These are phyloP conservation scores for Backusella westeae DNA, from an alignment of 192 early-diverging fungal genomes.

Conservation along the genomic window DNA sequence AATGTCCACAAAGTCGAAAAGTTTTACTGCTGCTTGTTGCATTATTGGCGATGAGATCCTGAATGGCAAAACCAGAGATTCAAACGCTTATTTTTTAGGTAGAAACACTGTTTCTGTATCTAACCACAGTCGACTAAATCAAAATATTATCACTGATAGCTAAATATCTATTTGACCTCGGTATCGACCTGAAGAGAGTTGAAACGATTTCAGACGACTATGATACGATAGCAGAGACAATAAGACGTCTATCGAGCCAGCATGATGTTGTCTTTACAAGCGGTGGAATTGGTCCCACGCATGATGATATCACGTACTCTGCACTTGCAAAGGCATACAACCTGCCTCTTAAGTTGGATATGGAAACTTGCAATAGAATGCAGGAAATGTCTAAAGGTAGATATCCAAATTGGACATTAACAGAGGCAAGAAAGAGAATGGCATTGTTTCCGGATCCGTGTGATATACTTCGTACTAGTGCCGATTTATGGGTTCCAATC, in stretches of 20 bases:
- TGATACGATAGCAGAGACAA: slow-evolving; percentile 42
- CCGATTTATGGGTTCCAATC: slow-evolving; percentile 68
- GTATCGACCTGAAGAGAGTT: slow-evolving; percentile 57
- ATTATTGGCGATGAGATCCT: slow-evolving; percentile 78
- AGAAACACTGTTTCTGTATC: not conserved
- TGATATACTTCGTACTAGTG: slow-evolving; percentile 37
- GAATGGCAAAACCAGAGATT: slow-evolving; percentile 66
- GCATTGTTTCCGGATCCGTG: slow-evolving; percentile 56
- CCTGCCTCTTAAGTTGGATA: slow-evolving; percentile 46
- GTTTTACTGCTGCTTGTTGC: slow-evolving; percentile 46
- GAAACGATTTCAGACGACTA: slow-evolving; percentile 56
- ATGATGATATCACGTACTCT: slow-evolving; percentile 68
- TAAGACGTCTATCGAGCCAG: slow-evolving; percentile 43
- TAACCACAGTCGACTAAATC: not conserved
- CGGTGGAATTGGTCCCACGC: slow-evolving; percentile 69
- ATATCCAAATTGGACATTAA: slow-evolving; percentile 24
- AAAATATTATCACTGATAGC: slow-evolving; percentile 30
- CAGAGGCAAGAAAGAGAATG: slow-evolving; percentile 59
- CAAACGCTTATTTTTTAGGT: slow-evolving; percentile 56
- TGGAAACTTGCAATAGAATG: slow-evolving; percentile 58
- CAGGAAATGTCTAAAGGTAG: slow-evolving; percentile 14
- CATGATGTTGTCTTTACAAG: slow-evolving; percentile 67
- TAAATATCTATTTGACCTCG: slow-evolving; percentile 55
- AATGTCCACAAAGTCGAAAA: not conserved
- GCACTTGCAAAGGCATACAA: slow-evolving; percentile 60